A percentile compares a stretch with the other conserved stretches of the same genome.
Evolutionary conservation across 345 rosid species (phyloP).

Genomic region (Citrus inodora): DNA sequence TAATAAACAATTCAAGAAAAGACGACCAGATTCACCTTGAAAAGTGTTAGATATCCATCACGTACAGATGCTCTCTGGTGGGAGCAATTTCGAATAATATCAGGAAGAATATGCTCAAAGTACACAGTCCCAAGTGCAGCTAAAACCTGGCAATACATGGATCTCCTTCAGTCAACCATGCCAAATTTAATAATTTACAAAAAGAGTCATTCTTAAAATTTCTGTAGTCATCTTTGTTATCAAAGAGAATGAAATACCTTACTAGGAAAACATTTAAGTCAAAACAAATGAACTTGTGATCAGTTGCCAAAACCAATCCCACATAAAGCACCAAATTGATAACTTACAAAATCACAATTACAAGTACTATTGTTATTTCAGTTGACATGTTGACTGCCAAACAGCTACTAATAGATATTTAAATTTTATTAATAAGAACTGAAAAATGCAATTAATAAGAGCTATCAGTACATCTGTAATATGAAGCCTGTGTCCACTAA

Average conservation of each 20-base stretch:
- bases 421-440: not conserved
- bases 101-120: constrained; percentile 83
- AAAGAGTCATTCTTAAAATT: not conserved
- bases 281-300: not conserved
- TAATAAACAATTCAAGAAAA: not conserved
- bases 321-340: not conserved
- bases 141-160: constrained; percentile 58
- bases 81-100: constrained; percentile 87
- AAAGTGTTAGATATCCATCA: constrained; percentile 97
- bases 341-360: not conserved
- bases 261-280: not conserved
- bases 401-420: not conserved
- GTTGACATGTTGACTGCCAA: not conserved
- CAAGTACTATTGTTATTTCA: not conserved
- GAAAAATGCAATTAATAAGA: too few species aligned
- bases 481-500: too few species aligned
- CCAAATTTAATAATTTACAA: not conserved
- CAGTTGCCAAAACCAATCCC: not conserved
- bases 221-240: not conserved
- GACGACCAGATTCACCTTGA: constrained; percentile 55
- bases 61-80: constrained; percentile 92
- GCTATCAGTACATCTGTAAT: too few species aligned
- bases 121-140: constrained; percentile 88
- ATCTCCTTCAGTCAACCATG: constrained; percentile 2
- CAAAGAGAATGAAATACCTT: not conserved